Conservation (phyloP, 1,284 basidiomycete genomes). For the Puccinia horiana region DNA sequence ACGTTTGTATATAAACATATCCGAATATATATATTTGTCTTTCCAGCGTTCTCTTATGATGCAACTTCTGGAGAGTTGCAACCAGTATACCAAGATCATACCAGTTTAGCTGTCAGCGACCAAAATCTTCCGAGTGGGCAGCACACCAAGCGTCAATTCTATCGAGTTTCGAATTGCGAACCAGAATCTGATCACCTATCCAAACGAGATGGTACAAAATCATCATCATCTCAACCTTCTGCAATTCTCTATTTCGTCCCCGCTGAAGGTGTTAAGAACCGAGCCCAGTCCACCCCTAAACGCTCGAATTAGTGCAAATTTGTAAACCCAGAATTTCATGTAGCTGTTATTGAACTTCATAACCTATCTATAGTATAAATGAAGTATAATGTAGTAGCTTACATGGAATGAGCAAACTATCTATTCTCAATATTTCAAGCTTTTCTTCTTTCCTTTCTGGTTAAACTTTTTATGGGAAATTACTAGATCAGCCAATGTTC, state of each 20-base stretch:
- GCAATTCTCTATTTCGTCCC: slow-evolving; percentile 20
- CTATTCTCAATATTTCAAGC: not conserved
- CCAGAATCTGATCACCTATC: not conserved
- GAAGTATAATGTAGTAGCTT: slow-evolving; percentile 17
- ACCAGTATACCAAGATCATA: slow-evolving; percentile 16
- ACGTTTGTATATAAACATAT: not conserved
- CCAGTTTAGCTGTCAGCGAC: not conserved
- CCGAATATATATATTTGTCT: not conserved
- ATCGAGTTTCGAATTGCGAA: not conserved
- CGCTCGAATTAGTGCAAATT: not conserved
- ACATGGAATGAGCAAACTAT: not conserved
- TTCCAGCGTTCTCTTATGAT: slow-evolving; percentile 44
- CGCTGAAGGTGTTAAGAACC: slow-evolving; percentile 7
- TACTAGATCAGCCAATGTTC: not conserved
- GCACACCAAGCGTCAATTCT: not conserved
- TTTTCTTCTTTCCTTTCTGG: not conserved
- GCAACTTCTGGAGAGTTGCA: slow-evolving; percentile 24
- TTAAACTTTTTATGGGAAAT: not conserved
- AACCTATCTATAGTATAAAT: slow-evolving; percentile 15
- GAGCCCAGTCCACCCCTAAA: not conserved
- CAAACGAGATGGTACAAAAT: slow-evolving; percentile 4
- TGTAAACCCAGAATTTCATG: not conserved
- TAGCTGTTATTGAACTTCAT: slow-evolving; percentile 18
- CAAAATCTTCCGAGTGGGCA: not conserved
- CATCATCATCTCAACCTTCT: slow-evolving; percentile 1